Conservation (phyloP, 768 basidiomycete species). For the Lanmaoa rubissima region DNA sequence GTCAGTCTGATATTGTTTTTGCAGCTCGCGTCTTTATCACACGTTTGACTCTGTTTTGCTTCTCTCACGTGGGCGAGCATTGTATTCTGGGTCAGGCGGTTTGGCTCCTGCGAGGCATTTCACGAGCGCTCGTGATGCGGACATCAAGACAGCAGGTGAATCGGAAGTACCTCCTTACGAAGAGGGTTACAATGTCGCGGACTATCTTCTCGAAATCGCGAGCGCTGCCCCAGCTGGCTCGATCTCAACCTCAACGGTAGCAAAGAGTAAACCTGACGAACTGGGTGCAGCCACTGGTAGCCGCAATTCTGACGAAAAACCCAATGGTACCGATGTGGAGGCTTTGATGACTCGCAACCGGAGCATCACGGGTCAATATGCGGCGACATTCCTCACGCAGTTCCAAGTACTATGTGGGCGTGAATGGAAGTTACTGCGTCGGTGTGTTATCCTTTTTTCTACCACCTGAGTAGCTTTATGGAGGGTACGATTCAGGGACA, state of each 20-base stretch:
- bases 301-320: constrained; percentile 14
- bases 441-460: constrained; percentile 37
- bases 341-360: constrained; percentile 17
- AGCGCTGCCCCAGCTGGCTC: constrained; percentile 55
- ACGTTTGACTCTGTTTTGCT: constrained; percentile 80
- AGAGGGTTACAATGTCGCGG: constrained; percentile 88
- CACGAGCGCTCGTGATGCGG: constrained; percentile 30
- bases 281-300: neutral
- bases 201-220: constrained; percentile 88
- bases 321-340: constrained; percentile 17
- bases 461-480: neutral
- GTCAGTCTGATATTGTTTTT: neutral
- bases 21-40: constrained; percentile 78
- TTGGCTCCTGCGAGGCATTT: constrained; percentile 71
- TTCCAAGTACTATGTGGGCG: constrained; percentile 76
- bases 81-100: constrained; percentile 79
- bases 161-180: constrained; percentile 52
- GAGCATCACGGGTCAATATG: constrained; percentile 40
- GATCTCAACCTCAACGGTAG: constrained; percentile 33
- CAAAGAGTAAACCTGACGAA: constrained; percentile 3
- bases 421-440: constrained; percentile 80
- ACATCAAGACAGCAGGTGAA: constrained; percentile 35
- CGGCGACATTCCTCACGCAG: constrained; percentile 87
- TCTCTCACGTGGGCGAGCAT: constrained; percentile 69
- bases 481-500: constrained; percentile 53